A percentile compares a stretch with the other conserved stretches of the same genome.
phyloP scores from a whole-genome alignment of 225 moss, liverwort and hornwort genomes.

The Pleurozium schreberi region DNA sequence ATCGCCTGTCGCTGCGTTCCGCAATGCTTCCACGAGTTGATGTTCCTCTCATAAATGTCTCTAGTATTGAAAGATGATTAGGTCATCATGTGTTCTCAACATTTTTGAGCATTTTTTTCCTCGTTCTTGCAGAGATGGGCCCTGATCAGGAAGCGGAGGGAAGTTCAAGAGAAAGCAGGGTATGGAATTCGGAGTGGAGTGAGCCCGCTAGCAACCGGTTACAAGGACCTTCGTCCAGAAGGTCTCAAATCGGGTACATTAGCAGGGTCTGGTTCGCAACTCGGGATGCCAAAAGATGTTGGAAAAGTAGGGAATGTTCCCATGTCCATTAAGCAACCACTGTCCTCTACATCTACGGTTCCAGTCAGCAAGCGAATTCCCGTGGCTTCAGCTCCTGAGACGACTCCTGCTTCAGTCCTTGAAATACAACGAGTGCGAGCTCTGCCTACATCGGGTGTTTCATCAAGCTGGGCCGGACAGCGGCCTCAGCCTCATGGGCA shows the following conservation, averaged over 20 bases:
- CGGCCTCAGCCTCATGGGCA: conserved; percentile 14
- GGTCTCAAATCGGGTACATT: conserved; percentile 2
- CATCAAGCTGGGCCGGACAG: conserved; percentile 25
- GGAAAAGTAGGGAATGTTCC: conserved; percentile 12
- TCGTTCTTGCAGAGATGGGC: conserved; percentile 77
- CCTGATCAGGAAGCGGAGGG: conserved; percentile 76
- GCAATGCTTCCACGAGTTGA: not conserved
- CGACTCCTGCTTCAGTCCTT: conserved; percentile 1
- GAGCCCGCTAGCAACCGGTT: conserved; percentile 13
- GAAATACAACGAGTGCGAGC: conserved; percentile 24
- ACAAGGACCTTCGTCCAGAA: conserved; percentile 30
- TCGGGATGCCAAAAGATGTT: not conserved
- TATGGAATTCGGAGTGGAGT: conserved; percentile 34
- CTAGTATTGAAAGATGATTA: not conserved
- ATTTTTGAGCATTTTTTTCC: not conserved
- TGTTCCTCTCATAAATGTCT: not conserved
- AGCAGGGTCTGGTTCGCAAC: conserved; percentile 6
- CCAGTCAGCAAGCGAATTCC: conserved; percentile 13
- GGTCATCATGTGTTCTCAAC: not conserved
- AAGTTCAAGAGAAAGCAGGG: conserved; percentile 59
- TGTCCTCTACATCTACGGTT: conserved; percentile 14
- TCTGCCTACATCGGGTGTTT: conserved; percentile 17
- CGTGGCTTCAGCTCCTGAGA: conserved; percentile 13
- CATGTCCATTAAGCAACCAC: conserved; percentile 18
- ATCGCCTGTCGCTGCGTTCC: not conserved